These are phyloP conservation scores for Ilyonectria sp. DNA, from an alignment of 2,329 filamentous ascomycete genomes.

Conservation along the genomic window DNA sequence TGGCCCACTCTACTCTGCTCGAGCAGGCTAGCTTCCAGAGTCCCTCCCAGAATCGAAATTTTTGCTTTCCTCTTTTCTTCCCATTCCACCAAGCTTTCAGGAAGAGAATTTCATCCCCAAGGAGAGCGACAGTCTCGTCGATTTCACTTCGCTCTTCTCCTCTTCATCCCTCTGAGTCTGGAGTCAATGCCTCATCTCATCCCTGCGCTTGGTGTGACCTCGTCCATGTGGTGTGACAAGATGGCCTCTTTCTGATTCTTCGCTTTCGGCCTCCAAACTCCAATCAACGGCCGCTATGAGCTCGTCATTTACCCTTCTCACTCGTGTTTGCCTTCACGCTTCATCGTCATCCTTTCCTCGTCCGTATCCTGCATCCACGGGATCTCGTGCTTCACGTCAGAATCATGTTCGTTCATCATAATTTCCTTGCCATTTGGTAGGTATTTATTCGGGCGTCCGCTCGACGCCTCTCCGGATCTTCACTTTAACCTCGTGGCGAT, in stretches of 20 bases:
- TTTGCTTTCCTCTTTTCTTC: conserved; percentile 16
- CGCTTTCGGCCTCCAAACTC: not conserved
- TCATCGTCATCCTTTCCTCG: not conserved
- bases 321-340: not conserved
- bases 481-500: conserved; percentile 81
- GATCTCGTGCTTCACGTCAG: conserved; percentile 12
- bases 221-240: not conserved
- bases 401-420: conserved; percentile 31
- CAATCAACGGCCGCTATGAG: not conserved
- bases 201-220: conserved; percentile 22
- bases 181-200: conserved; percentile 9
- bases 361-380: not conserved
- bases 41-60: conserved; percentile 7
- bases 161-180: conserved; percentile 1
- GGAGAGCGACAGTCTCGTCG: not conserved
- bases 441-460: conserved; percentile 65
- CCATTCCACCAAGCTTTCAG: conserved; percentile 23
- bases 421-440: conserved; percentile 50
- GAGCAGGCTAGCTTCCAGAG: conserved; percentile 13
- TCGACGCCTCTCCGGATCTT: conserved; percentile 75
- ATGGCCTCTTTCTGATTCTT: conserved; percentile 8
- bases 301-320: not conserved
- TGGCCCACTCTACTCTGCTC: conserved; percentile 19
- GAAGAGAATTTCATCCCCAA: conserved; percentile 20
- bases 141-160: not conserved